A percentile compares a stretch with the other conserved stretches of the same genome.
These are phyloP conservation scores for Alternaria gaisen DNA, from an alignment of 2,329 filamentous ascomycete species.

Conservation along the genomic window DNA sequence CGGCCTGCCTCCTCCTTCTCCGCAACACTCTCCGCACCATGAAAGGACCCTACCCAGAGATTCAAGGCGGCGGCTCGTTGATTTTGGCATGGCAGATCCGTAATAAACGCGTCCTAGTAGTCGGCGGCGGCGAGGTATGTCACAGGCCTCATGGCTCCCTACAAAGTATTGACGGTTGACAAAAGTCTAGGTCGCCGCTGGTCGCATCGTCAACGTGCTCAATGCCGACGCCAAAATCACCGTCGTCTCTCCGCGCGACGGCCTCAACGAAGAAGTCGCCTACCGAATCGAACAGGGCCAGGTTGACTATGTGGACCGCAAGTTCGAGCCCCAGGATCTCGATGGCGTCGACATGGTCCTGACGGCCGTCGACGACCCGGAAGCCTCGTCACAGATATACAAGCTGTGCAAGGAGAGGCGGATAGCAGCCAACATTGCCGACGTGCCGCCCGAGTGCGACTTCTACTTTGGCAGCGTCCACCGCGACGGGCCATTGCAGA, in stretches of 20 bases:
- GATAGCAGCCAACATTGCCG: slow-evolving; percentile 93
- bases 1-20: slow-evolving; percentile 29
- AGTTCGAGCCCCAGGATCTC: slow-evolving; percentile 87
- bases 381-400: slow-evolving; percentile 89
- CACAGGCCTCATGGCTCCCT: neutral
- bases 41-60: slow-evolving; percentile 72
- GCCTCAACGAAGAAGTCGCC: slow-evolving; percentile 88
- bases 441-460: slow-evolving; percentile 95
- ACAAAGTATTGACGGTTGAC: slow-evolving; percentile 46
- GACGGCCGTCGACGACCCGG: slow-evolving; percentile 91
- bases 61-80: slow-evolving; percentile 90
- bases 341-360: slow-evolving; percentile 86
- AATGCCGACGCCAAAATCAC: slow-evolving; percentile 93
- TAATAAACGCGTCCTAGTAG: slow-evolving; percentile 86
- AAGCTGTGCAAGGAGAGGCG: slow-evolving; percentile 86
- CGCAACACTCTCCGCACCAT: slow-evolving; percentile 48
- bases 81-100: slow-evolving; percentile 96
- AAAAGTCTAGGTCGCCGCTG: slow-evolving; percentile 81
- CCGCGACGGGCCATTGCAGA: slow-evolving; percentile 91
- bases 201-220: slow-evolving; percentile 91
- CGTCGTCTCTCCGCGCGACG: slow-evolving; percentile 79
- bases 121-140: slow-evolving; percentile 91
- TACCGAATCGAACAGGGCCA: slow-evolving; percentile 79
- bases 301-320: slow-evolving; percentile 80
- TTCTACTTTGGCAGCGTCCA: slow-evolving; percentile 98